phyloP scores from a whole-genome alignment of 2,329 filamentous ascomycete genomes.

The Massarina eburnea region DNA sequence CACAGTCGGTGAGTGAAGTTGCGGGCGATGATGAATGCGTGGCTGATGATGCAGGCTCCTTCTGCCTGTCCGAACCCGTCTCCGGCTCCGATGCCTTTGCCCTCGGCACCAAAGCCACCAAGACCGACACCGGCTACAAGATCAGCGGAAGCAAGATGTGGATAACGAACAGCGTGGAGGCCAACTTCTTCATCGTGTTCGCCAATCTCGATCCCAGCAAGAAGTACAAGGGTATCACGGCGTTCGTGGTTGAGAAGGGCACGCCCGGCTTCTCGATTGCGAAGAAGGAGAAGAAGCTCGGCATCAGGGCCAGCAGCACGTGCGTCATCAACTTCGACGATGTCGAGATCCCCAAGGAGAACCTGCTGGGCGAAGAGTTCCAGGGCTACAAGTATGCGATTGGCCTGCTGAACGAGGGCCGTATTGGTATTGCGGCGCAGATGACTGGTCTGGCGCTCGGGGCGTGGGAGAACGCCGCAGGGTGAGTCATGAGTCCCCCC shows the following conservation, averaged over 20 bases:
- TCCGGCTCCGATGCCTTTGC: slow-evolving; percentile 97
- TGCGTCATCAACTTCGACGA: slow-evolving; percentile 98
- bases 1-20: slow-evolving; percentile 63
- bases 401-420: slow-evolving; percentile 87
- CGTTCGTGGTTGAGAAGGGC: slow-evolving; percentile 91
- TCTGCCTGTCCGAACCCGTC: slow-evolving; percentile 89
- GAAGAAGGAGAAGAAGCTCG: slow-evolving; percentile 99
- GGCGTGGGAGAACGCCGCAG: slow-evolving; percentile 90
- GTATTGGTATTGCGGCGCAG: slow-evolving; percentile 96
- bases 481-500: slow-evolving; percentile 53
- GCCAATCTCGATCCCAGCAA: slow-evolving; percentile 90
- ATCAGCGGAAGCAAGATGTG: slow-evolving; percentile 98
- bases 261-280: slow-evolving; percentile 89
- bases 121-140: slow-evolving; percentile 80
- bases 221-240: slow-evolving; percentile 95
- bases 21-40: background rate
- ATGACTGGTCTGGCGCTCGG: slow-evolving; percentile 97
- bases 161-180: slow-evolving; percentile 98
- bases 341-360: slow-evolving; percentile 83
- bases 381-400: slow-evolving; percentile 99
- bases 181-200: slow-evolving; percentile 95
- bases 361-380: slow-evolving; percentile 84
- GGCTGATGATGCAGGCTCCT: slow-evolving; percentile 59
- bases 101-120: slow-evolving; percentile 83
- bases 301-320: slow-evolving; percentile 92